Evolutionary conservation across 257 asterid species (phyloP).

Genomic region (Cynanchum wilfordii): DNA sequence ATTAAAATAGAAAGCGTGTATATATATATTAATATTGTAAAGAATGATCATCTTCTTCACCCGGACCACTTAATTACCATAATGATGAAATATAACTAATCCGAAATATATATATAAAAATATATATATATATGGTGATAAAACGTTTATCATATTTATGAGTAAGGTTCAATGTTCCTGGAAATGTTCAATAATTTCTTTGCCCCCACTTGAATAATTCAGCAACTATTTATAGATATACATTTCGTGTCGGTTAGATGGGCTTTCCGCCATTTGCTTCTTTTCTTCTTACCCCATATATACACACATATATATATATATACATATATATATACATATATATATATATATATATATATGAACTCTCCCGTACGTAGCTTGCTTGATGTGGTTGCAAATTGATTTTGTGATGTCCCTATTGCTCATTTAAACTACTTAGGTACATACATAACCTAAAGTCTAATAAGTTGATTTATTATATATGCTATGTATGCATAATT

Average conservation of each 20-base stretch:
- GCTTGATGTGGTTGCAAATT: no score
- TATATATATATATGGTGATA: not conserved
- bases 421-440: no score
- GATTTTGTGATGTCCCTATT: no score
- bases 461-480: no score
- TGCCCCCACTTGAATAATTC: constrained; percentile 20
- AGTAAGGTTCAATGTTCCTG: constrained; percentile 23
- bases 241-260: constrained; percentile 36
- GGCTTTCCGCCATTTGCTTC: constrained; percentile 20
- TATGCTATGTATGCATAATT: no score
- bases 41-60: constrained; percentile 16
- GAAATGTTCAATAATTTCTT: constrained; percentile 14
- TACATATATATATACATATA: no score
- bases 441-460: no score
- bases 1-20: not conserved
- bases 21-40: no score
- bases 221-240: constrained; percentile 10
- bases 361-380: no score
- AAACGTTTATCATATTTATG: constrained; percentile 3
- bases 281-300: not conserved
- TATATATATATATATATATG: no score
- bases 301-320: no score
- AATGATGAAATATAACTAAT: constrained; percentile 12
- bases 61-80: constrained; percentile 16
- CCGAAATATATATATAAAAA: not conserved